A percentile compares a stretch with the other conserved stretches of the same genome.
Conservation (phyloP, 176 grass and related monocot genomes). For the Otatea glauca region DNA sequence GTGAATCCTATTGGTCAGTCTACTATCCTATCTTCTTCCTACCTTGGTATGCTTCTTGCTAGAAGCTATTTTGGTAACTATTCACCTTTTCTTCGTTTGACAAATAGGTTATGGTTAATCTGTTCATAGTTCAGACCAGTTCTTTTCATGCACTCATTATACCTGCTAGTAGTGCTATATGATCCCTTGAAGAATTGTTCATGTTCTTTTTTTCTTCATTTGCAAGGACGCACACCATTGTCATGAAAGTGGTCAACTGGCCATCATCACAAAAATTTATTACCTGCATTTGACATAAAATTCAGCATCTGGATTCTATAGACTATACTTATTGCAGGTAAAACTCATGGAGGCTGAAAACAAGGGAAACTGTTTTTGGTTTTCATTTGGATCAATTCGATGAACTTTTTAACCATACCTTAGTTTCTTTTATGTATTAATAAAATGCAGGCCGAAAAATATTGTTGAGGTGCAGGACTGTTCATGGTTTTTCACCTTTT, state of each 20-base stretch:
- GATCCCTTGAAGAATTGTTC: not conserved
- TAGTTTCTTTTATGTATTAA: too few species aligned
- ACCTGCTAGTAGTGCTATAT: not conserved
- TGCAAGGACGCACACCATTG: not conserved
- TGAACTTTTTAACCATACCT: too few species aligned
- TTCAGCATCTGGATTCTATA: not conserved
- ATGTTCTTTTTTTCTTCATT: not conserved
- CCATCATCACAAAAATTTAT: not conserved
- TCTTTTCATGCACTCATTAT: not conserved
- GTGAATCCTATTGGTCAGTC: conserved; percentile 49
- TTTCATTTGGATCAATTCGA: not conserved
- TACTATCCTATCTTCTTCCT: conserved; percentile 41
- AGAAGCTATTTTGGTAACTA: conserved; percentile 8
- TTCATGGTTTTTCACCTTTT: not conserved
- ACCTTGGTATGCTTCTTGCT: conserved; percentile 16
- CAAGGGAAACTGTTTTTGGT: not conserved
- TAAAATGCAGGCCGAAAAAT: not conserved
- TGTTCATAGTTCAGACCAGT: not conserved
- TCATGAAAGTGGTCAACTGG: conserved; percentile 10
- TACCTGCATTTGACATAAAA: conserved; percentile 1
- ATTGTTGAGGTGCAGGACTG: not conserved
- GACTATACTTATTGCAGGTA: too few species aligned
- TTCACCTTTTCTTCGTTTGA: not conserved
- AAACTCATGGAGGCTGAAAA: too few species aligned
- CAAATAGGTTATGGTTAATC: not conserved